Evolutionary conservation across 139 green algal species (phyloP).

Genomic region (Tetradesmus lagerheimii): DNA sequence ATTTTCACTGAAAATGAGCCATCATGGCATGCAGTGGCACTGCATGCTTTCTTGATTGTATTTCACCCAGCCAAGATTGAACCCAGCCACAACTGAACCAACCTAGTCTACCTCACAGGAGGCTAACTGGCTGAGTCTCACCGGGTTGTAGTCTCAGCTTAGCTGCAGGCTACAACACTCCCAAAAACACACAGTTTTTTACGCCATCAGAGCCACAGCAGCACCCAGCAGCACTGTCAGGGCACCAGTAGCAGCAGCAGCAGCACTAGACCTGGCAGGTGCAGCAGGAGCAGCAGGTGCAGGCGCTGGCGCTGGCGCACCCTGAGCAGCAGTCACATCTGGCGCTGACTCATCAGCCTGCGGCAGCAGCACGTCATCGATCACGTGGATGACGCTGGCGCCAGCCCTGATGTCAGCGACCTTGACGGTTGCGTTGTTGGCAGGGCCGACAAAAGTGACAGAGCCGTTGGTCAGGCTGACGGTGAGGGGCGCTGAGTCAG

Average conservation of each 20-base stretch:
- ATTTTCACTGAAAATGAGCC: no score
- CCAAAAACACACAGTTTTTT: no score
- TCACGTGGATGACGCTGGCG: conserved; percentile 15
- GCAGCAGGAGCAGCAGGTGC: background rate
- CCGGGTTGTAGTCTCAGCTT: no score
- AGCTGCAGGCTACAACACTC: no score
- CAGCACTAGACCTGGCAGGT: background rate
- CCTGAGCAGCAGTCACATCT: background rate
- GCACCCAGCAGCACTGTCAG: background rate
- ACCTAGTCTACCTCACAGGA: no score
- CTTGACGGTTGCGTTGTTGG: conserved; percentile 5
- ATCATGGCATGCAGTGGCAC: no score
- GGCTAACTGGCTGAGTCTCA: no score
- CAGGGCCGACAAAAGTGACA: conserved; percentile 2
- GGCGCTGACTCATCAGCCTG: background rate
- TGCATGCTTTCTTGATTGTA: no score
- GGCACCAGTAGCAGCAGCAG: background rate
- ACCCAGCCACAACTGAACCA: no score
- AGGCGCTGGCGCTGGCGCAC: background rate
- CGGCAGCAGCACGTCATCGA: conserved; percentile 31
- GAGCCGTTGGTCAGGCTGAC: background rate
- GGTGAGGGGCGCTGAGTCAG: background rate
- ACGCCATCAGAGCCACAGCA: background rate
- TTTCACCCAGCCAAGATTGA: no score
- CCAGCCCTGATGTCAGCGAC: background rate